Evolutionary conservation across 805 yeast genomes (phyloP).

Genomic region (Nakazawaea wyomingensis): DNA sequence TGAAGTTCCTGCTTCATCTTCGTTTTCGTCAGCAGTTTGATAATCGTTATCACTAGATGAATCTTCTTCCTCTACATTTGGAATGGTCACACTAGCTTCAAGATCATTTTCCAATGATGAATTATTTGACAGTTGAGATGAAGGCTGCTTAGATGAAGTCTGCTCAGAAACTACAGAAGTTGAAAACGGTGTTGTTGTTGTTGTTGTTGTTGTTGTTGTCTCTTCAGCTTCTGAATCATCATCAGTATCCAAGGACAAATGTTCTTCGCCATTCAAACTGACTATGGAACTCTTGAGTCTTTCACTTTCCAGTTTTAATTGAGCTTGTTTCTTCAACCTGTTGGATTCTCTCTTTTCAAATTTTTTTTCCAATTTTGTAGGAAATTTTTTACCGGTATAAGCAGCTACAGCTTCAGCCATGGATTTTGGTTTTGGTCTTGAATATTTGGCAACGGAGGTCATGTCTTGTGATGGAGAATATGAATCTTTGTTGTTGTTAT

Average conservation of each 20-base stretch:
- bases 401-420: slow-evolving; percentile 58
- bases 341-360: slow-evolving; percentile 20
- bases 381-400: slow-evolving; percentile 49
- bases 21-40: slow-evolving; percentile 26
- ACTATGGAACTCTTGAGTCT: not conserved
- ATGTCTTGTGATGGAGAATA: slow-evolving; percentile 6
- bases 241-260: slow-evolving; percentile 16
- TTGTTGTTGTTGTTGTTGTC: too few species aligned
- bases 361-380: slow-evolving; percentile 41
- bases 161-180: too few species aligned
- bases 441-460: slow-evolving; percentile 4
- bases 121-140: too few species aligned
- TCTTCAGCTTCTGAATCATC: slow-evolving; percentile 18
- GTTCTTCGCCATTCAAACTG: not conserved
- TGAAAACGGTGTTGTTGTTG: too few species aligned
- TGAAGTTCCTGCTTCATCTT: slow-evolving; percentile 12
- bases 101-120: not conserved
- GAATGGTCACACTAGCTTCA: slow-evolving; percentile 1
- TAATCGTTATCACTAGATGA: slow-evolving; percentile 19
- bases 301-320: not conserved
- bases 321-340: slow-evolving; percentile 20
- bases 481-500: not conserved
- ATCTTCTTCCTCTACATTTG: not conserved
- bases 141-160: too few species aligned
- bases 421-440: slow-evolving; percentile 30